Percentiles rank a stretch among this genome's conserved stretches.
Conservation (phyloP, 768 basidiomycete species). For the Boletus rufocinnamomeus region DNA sequence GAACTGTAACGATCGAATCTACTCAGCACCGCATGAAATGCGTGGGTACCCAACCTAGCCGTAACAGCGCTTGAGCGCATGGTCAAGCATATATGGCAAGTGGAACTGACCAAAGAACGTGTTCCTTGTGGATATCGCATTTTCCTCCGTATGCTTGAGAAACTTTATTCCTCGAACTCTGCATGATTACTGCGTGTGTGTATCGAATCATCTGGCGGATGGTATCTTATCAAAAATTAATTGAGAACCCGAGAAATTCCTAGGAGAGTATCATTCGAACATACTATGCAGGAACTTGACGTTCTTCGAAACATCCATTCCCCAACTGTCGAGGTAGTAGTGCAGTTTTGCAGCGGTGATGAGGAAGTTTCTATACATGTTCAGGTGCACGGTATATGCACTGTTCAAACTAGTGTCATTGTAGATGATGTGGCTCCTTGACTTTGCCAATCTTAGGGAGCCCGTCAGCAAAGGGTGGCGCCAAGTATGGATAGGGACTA, state of each 20-base stretch:
- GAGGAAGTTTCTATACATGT: slow-evolving; percentile 86
- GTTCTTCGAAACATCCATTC: slow-evolving; percentile 44
- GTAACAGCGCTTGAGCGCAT: slow-evolving; percentile 5
- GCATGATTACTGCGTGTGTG: slow-evolving; percentile 52
- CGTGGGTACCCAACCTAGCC: slow-evolving; percentile 76
- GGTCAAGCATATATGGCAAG: not conserved
- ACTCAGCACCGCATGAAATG: slow-evolving; percentile 68
- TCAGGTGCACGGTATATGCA: slow-evolving; percentile 61
- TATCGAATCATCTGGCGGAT: slow-evolving; percentile 63
- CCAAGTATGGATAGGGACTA: slow-evolving; percentile 25
- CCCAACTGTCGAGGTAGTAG: slow-evolving; percentile 71
- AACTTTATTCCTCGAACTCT: slow-evolving; percentile 44
- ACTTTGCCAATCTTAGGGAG: slow-evolving; percentile 59
- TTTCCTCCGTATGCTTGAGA: slow-evolving; percentile 40
- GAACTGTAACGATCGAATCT: slow-evolving; percentile 49
- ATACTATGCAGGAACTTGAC: slow-evolving; percentile 57
- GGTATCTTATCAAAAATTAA: slow-evolving; percentile 45
- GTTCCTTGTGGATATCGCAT: slow-evolving; percentile 49
- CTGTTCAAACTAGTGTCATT: slow-evolving; percentile 74
- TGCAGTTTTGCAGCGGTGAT: slow-evolving; percentile 87
- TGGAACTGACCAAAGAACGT: slow-evolving; percentile 60
- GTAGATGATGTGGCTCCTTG: slow-evolving; percentile 79
- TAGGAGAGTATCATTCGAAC: slow-evolving; percentile 20
- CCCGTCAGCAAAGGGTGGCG: slow-evolving; percentile 7
- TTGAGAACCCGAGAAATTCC: not conserved